Conservation (phyloP, 2,329 filamentous ascomycete genomes). For the Colletotrichum coccodes region DNA sequence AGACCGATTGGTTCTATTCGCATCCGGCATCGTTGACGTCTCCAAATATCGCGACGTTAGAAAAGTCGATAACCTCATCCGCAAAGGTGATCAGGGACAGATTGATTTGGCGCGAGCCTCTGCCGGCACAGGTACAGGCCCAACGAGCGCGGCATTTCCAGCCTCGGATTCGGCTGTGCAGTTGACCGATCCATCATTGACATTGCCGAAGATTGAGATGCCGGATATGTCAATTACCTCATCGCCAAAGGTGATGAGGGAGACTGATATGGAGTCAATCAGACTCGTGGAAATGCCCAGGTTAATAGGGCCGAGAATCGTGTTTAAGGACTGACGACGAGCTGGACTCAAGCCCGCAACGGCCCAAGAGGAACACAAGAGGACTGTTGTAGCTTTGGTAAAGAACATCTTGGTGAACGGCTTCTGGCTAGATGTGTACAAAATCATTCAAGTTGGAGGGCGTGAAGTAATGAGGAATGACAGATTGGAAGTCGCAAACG, state of each 20-base stretch:
- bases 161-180: not conserved
- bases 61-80: constrained; percentile 7
- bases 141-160: not conserved
- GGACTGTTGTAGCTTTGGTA: not conserved
- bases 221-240: constrained; percentile 11
- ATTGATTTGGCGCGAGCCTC: not conserved
- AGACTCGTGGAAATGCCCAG: not conserved
- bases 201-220: constrained; percentile 12
- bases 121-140: not conserved
- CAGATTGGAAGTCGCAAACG: not conserved
- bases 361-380: not conserved
- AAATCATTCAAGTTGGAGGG: not conserved
- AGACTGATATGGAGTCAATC: not conserved
- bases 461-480: not conserved
- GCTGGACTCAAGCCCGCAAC: not conserved
- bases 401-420: not conserved
- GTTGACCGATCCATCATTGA: not conserved
- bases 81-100: not conserved
- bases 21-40: not conserved
- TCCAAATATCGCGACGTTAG: constrained; percentile 1
- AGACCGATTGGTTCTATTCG: too few relatives aligned
- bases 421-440: too few relatives aligned
- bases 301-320: not conserved
- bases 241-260: constrained; percentile 2
- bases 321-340: not conserved